Percentiles rank a stretch among this genome's conserved stretches.
These are phyloP conservation scores for Inga oerstediana DNA, from an alignment of 306 rosid species.

Conservation along the genomic window DNA sequence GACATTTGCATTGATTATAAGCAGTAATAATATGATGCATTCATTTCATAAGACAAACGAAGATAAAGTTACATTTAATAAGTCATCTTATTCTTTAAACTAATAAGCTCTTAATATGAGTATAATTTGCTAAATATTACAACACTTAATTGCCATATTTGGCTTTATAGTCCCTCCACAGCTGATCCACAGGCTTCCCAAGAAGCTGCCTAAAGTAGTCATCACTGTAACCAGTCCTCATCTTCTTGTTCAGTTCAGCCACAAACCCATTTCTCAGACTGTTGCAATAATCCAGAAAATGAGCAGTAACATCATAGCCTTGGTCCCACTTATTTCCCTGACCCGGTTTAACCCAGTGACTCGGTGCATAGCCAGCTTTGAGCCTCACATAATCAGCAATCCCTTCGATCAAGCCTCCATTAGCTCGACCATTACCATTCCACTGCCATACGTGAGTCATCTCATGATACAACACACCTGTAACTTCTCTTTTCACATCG, in stretches of 20 bases:
- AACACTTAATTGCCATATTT: constrained; percentile 23
- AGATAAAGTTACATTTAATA: not conserved
- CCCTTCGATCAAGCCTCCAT: constrained; percentile 33
- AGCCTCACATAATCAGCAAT: constrained; percentile 54
- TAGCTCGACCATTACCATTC: constrained; percentile 32
- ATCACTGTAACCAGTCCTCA: constrained; percentile 37
- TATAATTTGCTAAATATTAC: too few species aligned
- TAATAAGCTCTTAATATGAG: not conserved
- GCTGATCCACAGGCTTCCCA: constrained; percentile 42
- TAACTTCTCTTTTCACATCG: constrained; percentile 34
- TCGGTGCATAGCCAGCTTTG: constrained; percentile 38
- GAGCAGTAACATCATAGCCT: constrained; percentile 48
- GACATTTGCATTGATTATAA: not conserved
- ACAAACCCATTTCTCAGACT: constrained; percentile 45
- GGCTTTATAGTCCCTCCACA: constrained; percentile 49
- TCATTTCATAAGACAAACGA: not conserved
- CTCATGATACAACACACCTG: constrained; percentile 46
- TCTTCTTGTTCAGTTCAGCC: constrained; percentile 48
- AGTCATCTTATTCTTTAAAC: constrained; percentile 17
- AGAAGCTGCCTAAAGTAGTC: constrained; percentile 38
- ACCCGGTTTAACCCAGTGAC: constrained; percentile 43
- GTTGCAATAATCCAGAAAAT: constrained; percentile 48
- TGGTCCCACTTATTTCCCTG: constrained; percentile 11
- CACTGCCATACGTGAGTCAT: constrained; percentile 42
- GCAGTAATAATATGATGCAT: not conserved